Evolutionary conservation across 2,329 filamentous ascomycete species (phyloP), one percentile per base, ranked within the genome.

Genomic region (Xylaria sp.): DNA sequence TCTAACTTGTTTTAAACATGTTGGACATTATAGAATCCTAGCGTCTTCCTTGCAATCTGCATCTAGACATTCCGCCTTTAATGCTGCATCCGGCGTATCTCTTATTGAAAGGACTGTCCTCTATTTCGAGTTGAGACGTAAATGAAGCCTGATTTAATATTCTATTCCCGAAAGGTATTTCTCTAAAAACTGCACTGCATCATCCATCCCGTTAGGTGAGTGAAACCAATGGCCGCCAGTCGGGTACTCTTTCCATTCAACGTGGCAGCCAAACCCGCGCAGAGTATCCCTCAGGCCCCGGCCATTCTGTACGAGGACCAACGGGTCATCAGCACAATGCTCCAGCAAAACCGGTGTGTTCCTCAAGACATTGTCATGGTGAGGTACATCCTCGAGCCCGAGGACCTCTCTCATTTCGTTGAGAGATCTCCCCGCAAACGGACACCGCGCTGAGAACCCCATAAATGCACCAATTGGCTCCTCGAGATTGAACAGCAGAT

Each of bases 211-310:
- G 0, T 72, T 60, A 0, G 82, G 82, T 26, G 79, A 78, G 66
- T 85, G 79, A 59, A 85, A 79, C 82, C 83, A 85, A 69, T 85
- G 82, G 0, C 80, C 81, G 4, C 83, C 83, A 9, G 74, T 63
- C 2, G 75, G 71, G 70, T 85, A 85, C 71, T 83, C 79, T 46
- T 73, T 81, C 81, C 82, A 83, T 17, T 73, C 73, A 1, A 85
- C 81, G 48, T 76, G 63, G 1, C 80, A 77, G 0, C 82, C 83
- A 40, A 82, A 83, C 0, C 71, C 67, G 0, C 62, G 49, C 57
- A 86, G 71, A 0, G 75, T 77, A 9, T 83, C 79, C 17, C 79
- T 72, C 64, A 84, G 54, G 0, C 68, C 61, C 10, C 79, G 72
- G 0, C 83, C 84, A 6, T 79, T 75, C 17, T 75, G 69, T 0